phyloP scores from a whole-genome alignment of 805 yeast genomes.

The Zygosaccharomyces rouxii region DNA sequence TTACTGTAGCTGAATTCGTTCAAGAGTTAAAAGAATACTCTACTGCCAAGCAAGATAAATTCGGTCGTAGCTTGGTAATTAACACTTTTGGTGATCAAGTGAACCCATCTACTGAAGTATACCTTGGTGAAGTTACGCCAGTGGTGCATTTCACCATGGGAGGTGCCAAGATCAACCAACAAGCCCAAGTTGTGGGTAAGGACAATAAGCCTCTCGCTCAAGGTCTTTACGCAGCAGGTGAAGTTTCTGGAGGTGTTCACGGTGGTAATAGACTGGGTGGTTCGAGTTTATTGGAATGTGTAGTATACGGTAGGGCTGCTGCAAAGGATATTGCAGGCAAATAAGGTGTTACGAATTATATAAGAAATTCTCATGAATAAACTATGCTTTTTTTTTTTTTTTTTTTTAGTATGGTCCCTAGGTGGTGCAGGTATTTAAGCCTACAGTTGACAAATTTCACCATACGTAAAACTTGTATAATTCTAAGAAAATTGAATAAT shows the following conservation, averaged over 20 bases:
- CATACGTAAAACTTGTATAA: neutral
- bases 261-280: constrained; percentile 62
- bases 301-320: constrained; percentile 54
- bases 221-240: constrained; percentile 62
- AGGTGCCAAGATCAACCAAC: constrained; percentile 53
- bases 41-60: constrained; percentile 30
- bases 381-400: neutral
- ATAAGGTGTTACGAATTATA: neutral
- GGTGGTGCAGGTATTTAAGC: neutral
- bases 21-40: constrained; percentile 24
- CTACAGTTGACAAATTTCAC: neutral
- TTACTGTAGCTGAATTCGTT: constrained; percentile 23
- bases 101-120: constrained; percentile 32
- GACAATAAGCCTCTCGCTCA: constrained; percentile 34
- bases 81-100: constrained; percentile 32
- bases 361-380: neutral
- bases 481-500: neutral
- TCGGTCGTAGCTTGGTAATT: constrained; percentile 35
- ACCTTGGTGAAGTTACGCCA: constrained; percentile 53
- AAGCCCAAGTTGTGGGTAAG: constrained; percentile 41
- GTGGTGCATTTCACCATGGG: constrained; percentile 68
- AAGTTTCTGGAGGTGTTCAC: constrained; percentile 65
- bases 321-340: constrained; percentile 35
- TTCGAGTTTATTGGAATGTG: constrained; percentile 54
- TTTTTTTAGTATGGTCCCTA: neutral